Percentiles rank a stretch among this genome's conserved stretches.
Evolutionary conservation across 768 basidiomycete species (phyloP).

Genomic region (Podaxis carcinomalis): DNA sequence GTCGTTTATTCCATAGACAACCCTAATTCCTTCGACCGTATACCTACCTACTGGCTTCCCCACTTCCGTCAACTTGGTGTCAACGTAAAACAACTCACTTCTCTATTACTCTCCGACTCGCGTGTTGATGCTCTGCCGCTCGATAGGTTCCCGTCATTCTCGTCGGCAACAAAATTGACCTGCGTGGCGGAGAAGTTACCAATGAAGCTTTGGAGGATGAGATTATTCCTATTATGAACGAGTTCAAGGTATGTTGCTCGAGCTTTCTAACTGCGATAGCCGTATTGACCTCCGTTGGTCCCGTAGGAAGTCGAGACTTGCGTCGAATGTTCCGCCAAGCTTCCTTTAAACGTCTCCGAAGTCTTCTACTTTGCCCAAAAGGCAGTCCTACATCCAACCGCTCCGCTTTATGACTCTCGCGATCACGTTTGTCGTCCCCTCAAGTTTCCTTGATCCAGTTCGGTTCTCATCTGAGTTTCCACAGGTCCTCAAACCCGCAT

Average conservation of each 20-base stretch:
- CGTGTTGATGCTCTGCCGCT: slow-evolving; percentile 8
- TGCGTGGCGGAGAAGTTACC: slow-evolving; percentile 89
- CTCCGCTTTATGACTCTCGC: slow-evolving; percentile 93
- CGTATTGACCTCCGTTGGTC: slow-evolving; percentile 11
- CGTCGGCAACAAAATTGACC: slow-evolving; percentile 97
- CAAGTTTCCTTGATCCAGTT: slow-evolving; percentile 1
- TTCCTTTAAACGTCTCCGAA: slow-evolving; percentile 89
- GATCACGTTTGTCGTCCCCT: slow-evolving; percentile 66
- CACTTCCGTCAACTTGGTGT: slow-evolving; percentile 93
- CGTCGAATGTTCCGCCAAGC: slow-evolving; percentile 92
- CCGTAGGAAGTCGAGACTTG: slow-evolving; percentile 95
- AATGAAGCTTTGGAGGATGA: slow-evolving; percentile 94
- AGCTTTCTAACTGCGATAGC: slow-evolving; percentile 1
- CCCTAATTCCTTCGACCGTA: slow-evolving; percentile 92
- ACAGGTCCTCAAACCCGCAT: slow-evolving; percentile 90
- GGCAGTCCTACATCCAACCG: slow-evolving; percentile 94
- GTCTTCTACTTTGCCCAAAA: slow-evolving; percentile 99
- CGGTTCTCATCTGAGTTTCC: slow-evolving; percentile 5
- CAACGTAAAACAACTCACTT: slow-evolving; percentile 53
- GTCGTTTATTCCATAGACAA: slow-evolving; percentile 97
- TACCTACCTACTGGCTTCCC: slow-evolving; percentile 98
- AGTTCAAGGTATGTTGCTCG: slow-evolving; percentile 77
- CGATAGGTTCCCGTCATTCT: slow-evolving; percentile 90
- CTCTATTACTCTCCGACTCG: neutral
- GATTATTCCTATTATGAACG: slow-evolving; percentile 95